Base-by-base conservation (phyloP, 164 flowering plant species). In the Chimonanthus praecox region DNA sequence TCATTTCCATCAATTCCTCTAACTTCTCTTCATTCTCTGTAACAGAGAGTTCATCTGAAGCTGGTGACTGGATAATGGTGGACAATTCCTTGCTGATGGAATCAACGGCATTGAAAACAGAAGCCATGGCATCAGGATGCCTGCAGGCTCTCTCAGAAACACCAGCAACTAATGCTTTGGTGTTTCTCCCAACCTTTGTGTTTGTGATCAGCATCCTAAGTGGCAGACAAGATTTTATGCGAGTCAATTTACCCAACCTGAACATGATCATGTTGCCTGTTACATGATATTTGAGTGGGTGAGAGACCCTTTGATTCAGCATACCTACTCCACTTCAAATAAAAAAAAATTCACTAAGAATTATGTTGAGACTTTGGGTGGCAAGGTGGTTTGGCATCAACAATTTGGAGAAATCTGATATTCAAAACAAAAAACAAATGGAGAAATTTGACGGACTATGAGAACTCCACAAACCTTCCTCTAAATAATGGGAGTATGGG, bases 201-300 rank as follows among this genome's bases (percentile, higher is more conserved):
- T 96, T 89, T 7, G 99, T 96, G 72, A 96, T 83, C 20, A 96
- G 91, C 94, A 96, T 94, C 78, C 81, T 90, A 7, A 96, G 85
- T 48, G 92, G 88, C 86, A 85, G 73, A 62, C 77, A 85, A 15
- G 98, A 78, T 75, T 85, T 88, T 67, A 96, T 78, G 68, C 83
- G 86, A 11, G 88, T 83, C 80, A 90, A 70, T 49, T 77, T 79
- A 21, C 97, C 97, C 9, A 91, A 88, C 78, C 70, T 90, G 84
- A 92, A 95, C 85, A 88, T 88, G 81, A 95, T 94, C 90, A 92
- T 85, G 85, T 94, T 93, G 43, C 98, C 98, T 94, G 90, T 69
- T 48, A 64, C 70, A 77, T 44, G 73, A 33, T 33, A 33, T 33
- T 33, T 33, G 33, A 33, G 33, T 33, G 33, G 33, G 33, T 33